These are phyloP conservation scores for Xylariales sp. DNA, from an alignment of 2,329 filamentous ascomycete genomes.

Conservation along the genomic window DNA sequence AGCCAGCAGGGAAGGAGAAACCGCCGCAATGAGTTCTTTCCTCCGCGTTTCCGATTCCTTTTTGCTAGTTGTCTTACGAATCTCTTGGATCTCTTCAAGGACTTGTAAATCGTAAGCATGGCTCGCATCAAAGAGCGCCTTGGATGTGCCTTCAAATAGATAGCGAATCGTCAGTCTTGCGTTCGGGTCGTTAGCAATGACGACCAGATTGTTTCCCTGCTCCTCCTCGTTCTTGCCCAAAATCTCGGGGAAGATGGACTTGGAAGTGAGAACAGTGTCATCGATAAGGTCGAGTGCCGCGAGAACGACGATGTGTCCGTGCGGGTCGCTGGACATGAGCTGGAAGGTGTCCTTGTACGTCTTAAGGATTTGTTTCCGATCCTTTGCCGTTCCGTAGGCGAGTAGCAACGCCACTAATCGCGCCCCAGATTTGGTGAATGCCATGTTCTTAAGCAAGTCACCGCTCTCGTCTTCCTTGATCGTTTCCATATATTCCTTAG, in stretches of 20 bases:
- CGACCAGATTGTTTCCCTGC: constrained; percentile 60
- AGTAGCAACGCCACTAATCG: constrained; percentile 76
- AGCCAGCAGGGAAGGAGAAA: constrained; percentile 72
- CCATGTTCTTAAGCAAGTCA: constrained; percentile 89
- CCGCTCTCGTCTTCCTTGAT: constrained; percentile 89
- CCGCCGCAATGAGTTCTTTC: constrained; percentile 67
- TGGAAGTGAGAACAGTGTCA: constrained; percentile 84
- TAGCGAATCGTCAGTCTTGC: constrained; percentile 70
- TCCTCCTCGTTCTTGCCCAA: constrained; percentile 66
- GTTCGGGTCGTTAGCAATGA: constrained; percentile 60
- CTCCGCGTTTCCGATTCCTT: constrained; percentile 78
- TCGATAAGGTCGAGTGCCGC: constrained; percentile 88
- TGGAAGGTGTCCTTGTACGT: constrained; percentile 88
- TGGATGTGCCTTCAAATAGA: constrained; percentile 67
- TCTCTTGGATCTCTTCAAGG: constrained; percentile 71
- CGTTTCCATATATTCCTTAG: constrained; percentile 82
- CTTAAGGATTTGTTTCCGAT: constrained; percentile 83
- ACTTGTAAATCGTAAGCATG: constrained; percentile 65
- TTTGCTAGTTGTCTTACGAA: constrained; percentile 83
- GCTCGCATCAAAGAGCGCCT: constrained; percentile 55
- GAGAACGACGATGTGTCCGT: constrained; percentile 78
- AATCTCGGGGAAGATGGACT: constrained; percentile 83
- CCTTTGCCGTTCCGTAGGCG: constrained; percentile 84
- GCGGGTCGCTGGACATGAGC: constrained; percentile 73
- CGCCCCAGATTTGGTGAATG: constrained; percentile 87